Evolutionary conservation across 139 green algal genomes (phyloP), one percentile per base, ranked within the genome.

Genomic region (Chlorokybus atmophyticus): DNA sequence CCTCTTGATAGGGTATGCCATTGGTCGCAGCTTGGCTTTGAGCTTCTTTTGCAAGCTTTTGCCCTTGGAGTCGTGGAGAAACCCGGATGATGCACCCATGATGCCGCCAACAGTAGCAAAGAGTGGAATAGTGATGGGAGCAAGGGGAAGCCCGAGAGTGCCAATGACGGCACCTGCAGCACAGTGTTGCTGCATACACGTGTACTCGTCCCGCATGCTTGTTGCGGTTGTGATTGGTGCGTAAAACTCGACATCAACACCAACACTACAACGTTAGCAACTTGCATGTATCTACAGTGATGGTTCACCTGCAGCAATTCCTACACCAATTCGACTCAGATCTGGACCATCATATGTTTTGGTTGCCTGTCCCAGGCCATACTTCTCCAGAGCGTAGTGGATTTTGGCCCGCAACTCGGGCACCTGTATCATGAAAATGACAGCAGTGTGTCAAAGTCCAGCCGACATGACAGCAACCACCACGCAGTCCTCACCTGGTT

Each of bases 341-440:
- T n/a, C n/a, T n/a, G n/a, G n/a, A n/a, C n/a, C n/a, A n/a, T n/a
- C n/a, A n/a, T n/a, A n/a, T 7, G 60, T 39, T 14, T 56, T 48
- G 3, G 51, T 56, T 6, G 51, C 51, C 30, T 52, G 35, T 32
- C 56, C 53, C 10, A 21, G 53, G 7, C 53, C 53, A 42, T 64
- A 70, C 29, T 41, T 32, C 4, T 44, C 3, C 3, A 50, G n/a
- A n/a, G 62, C 53, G 17, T 14, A 39, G 17, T 51, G 40, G 26
- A 70, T 62, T 1, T 59, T 57, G 2, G 61, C 52, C 40, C 59
- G 57, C 35, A 79, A 30, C 44, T 75, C 62, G 52, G 62, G 66
- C 26, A 79, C 83, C 69, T 93, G 82, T 3, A 44, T 55, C 4
- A 47, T 72, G 47, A n/a, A n/a, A n/a, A n/a, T n/a, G n/a, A n/a